phyloP scores from a whole-genome alignment of 441 rosid species.

The Arabidopsis hybrid region DNA sequence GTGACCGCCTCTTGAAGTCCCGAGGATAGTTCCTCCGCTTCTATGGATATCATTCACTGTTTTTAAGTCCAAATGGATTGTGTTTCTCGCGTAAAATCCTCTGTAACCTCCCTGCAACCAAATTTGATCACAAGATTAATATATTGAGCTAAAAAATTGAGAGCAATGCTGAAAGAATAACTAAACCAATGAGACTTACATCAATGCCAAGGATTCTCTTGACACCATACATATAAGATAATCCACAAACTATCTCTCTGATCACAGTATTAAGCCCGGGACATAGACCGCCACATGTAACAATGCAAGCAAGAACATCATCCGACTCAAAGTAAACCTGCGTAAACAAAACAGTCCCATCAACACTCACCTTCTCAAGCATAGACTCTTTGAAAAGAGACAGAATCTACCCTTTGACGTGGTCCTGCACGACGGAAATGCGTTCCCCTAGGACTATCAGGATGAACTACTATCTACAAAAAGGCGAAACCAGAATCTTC shows the following conservation, averaged over 20 bases:
- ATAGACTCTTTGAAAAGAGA: not conserved
- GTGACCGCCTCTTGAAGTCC: slow-evolving; percentile 63
- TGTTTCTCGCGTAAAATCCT: slow-evolving; percentile 58
- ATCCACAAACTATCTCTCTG: slow-evolving; percentile 85
- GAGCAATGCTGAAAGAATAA: slow-evolving; percentile 2
- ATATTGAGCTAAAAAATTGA: not conserved
- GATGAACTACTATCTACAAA: slow-evolving; percentile 83
- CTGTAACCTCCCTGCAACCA: slow-evolving; percentile 59
- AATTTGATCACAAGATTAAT: slow-evolving; percentile 1
- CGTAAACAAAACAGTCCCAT: slow-evolving; percentile 7
- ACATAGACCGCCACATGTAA: slow-evolving; percentile 97
- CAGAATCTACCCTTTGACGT: slow-evolving; percentile 73
- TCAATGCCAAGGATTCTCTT: slow-evolving; percentile 84
- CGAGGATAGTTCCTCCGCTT: slow-evolving; percentile 61
- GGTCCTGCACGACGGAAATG: slow-evolving; percentile 99
- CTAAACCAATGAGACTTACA: slow-evolving; percentile 52
- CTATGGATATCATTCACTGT: slow-evolving; percentile 58
- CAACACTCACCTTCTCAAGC: slow-evolving; percentile 9
- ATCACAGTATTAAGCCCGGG: slow-evolving; percentile 97
- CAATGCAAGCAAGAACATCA: slow-evolving; percentile 92
- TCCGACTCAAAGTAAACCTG: slow-evolving; percentile 88
- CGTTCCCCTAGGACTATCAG: slow-evolving; percentile 76
- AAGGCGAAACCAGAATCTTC: not conserved
- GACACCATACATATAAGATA: slow-evolving; percentile 91
- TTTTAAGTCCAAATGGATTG: slow-evolving; percentile 48